These are phyloP conservation scores for Gleditsia sinensis DNA, from an alignment of 306 rosid species.

Conservation along the genomic window DNA sequence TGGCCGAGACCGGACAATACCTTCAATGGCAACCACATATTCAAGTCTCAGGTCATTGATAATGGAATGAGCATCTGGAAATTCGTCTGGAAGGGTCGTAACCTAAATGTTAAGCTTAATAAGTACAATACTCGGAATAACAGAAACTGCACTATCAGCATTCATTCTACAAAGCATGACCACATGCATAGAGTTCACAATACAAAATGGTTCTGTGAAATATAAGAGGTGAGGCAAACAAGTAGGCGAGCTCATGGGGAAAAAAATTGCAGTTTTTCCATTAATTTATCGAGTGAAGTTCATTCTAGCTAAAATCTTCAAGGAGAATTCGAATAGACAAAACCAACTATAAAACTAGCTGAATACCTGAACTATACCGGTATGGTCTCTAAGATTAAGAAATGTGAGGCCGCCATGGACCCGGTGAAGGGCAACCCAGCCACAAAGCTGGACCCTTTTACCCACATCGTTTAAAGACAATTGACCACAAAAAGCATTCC, in stretches of 20 bases:
- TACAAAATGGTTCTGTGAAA: background rate
- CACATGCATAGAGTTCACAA: background rate
- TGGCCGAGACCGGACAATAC: constrained; percentile 79
- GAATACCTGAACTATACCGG: constrained; percentile 81
- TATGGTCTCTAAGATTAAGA: constrained; percentile 81
- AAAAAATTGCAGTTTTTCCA: background rate
- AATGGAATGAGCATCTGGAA: constrained; percentile 73
- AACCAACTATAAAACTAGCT: background rate
- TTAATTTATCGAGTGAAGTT: background rate
- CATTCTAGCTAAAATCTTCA: background rate
- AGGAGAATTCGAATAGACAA: background rate
- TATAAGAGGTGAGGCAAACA: background rate
- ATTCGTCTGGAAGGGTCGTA: constrained; percentile 91
- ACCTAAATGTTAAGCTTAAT: constrained; percentile 49
- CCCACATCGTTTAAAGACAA: constrained; percentile 63
- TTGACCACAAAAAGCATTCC: constrained; percentile 65
- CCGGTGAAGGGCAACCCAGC: constrained; percentile 96
- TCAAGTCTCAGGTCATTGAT: constrained; percentile 75
- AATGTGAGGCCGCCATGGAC: constrained; percentile 89
- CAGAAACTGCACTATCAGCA: constrained; percentile 11
- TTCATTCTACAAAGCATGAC: background rate
- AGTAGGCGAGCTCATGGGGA: background rate
- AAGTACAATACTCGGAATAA: constrained; percentile 21
- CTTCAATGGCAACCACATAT: constrained; percentile 91
- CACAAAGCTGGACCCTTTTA: constrained; percentile 72